A percentile compares a stretch with the other conserved stretches of the same genome.
Conservation (phyloP, 305 asterid species). For the Fraxinus sp. region DNA sequence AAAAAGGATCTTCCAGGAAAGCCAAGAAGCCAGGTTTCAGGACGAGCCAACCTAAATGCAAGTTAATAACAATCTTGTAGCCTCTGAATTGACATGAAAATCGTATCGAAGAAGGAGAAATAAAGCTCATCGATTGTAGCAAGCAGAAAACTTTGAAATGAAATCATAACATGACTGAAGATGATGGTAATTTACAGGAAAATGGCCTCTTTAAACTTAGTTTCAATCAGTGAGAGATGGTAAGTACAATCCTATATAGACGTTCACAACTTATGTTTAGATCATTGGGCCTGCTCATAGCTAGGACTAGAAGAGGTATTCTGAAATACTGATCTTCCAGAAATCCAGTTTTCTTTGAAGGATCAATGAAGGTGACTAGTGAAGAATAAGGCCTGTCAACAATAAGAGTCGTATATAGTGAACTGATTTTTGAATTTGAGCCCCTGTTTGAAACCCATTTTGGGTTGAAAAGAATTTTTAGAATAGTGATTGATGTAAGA, state of each 20-base stretch:
- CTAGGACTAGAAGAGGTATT: background rate
- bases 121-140: background rate
- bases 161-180: background rate
- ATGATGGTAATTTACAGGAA: slow-evolving; percentile 6
- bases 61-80: slow-evolving; percentile 18
- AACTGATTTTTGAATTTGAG: background rate
- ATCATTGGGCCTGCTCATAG: background rate
- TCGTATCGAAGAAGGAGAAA: background rate
- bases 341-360: background rate
- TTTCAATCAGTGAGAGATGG: background rate
- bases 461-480: too few species aligned
- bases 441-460: too few species aligned
- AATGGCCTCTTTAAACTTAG: slow-evolving; percentile 6
- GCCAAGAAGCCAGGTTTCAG: slow-evolving; percentile 92
- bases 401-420: background rate
- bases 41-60: slow-evolving; percentile 82
- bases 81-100: slow-evolving; percentile 13
- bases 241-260: background rate
- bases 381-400: background rate
- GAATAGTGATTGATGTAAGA: too few species aligned
- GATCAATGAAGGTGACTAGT: background rate
- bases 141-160: slow-evolving; percentile 12
- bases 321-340: background rate
- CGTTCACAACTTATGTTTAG: background rate
- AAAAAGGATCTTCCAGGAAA: slow-evolving; percentile 75